A percentile compares a stretch with the other conserved stretches of the same genome.
Evolutionary conservation across 352 stramenopile species (phyloP).

Genomic region (Plasmopara halstedii): DNA sequence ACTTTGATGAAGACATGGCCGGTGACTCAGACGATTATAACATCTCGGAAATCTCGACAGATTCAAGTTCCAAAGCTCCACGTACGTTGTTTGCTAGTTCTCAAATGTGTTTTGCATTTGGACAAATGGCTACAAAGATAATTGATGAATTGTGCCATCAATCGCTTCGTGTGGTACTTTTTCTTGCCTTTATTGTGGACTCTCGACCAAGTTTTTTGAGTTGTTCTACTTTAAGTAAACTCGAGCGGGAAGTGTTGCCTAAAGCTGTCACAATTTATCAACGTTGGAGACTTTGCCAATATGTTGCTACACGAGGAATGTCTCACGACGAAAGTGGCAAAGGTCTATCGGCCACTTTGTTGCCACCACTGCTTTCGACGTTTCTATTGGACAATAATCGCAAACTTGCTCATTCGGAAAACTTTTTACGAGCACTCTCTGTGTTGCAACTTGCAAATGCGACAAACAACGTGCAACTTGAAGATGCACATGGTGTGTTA

Average conservation of each 20-base stretch:
- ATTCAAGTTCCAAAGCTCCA: too few species aligned
- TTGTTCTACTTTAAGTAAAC: slow-evolving; percentile 27
- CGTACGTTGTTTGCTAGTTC: slow-evolving; percentile 27
- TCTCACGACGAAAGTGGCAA: slow-evolving; percentile 36
- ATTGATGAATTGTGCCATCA: slow-evolving; percentile 62
- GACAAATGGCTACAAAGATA: slow-evolving; percentile 44
- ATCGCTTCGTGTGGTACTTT: slow-evolving; percentile 53
- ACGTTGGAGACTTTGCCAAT: slow-evolving; percentile 59
- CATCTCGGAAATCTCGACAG: slow-evolving; percentile 12
- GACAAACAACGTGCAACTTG: slow-evolving; percentile 35
- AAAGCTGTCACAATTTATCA: slow-evolving; percentile 64
- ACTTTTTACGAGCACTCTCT: slow-evolving; percentile 49
- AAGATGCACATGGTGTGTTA: slow-evolving; percentile 49
- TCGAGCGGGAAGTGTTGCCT: slow-evolving; percentile 40
- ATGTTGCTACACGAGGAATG: slow-evolving; percentile 53
- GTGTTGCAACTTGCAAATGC: slow-evolving; percentile 29
- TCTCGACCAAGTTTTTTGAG: slow-evolving; percentile 46
- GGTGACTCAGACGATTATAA: slow-evolving; percentile 5
- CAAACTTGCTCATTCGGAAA: slow-evolving; percentile 35
- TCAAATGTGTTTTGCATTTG: slow-evolving; percentile 54
- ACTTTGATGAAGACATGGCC: slow-evolving; percentile 29
- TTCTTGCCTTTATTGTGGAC: slow-evolving; percentile 55
- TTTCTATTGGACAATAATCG: slow-evolving; percentile 56
- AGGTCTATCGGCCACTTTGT: slow-evolving; percentile 33
- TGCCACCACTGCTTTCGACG: slow-evolving; percentile 52